Evolutionary conservation across 73 alveolate species (phyloP), one percentile per base, ranked within the genome.

Genomic region (Paramecium biaurelia): DNA sequence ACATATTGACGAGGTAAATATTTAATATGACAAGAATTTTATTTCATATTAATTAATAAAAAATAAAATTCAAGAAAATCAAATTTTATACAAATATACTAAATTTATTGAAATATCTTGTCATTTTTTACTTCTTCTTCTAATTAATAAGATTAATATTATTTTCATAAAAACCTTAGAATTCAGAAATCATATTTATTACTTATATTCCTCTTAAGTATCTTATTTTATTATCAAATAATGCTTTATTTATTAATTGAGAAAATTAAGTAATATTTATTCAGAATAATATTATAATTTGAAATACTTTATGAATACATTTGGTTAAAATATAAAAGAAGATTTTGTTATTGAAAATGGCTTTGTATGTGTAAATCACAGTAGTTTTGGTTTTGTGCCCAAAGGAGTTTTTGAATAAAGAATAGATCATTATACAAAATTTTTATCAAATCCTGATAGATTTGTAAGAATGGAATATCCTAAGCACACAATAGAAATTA

Each of bases 361-460:
- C 7, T 74, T n/a, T 38, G 63, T 38, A 15, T 34, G 63, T 74
- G 63, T 74, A 18, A 74, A 74, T 74, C 88, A 74, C 18, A 24
- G 67, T n/a, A 74, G 88, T 34, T 74, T n/a, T 74, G 88, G 88
- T n/a, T n/a, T 30, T 21, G 20, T 38, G 1, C 88, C 88, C 34
- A 74, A 74, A 30, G 14, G 7, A 2, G 32, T 74, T n/a, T 34
- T 34, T 18, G 26, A 11, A 2, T 74, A 8, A 20, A 74, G 41
- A 74, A 12, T 30, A 30, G 70, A 74, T 5, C 20, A 21, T n/a
- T 30, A n/a, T 30, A 74, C 26, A 74, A 74, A 20, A 74, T 26
- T 15, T n/a, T 57, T 30, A 15, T 32, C 11, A 35, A 74, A 74
- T 35, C 88, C 88, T n/a, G 88, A 74, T 74, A 74, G 30, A 34